Evolutionary conservation across 1,284 basidiomycete genomes (phyloP).

Genomic region (Phellopilus nigrolimitatus): DNA sequence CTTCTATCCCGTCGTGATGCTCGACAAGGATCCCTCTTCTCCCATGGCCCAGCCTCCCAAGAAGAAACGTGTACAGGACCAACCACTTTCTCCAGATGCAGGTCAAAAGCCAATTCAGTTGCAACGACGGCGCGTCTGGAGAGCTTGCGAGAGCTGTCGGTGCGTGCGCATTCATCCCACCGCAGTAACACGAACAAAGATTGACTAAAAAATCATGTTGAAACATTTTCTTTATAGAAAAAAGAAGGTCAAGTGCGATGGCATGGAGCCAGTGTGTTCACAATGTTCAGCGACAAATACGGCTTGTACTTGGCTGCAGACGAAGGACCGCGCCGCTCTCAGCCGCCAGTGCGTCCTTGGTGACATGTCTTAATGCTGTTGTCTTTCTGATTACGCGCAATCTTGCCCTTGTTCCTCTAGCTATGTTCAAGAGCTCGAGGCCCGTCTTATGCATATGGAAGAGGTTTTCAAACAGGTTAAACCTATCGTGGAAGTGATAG

Average conservation of each 20-base stretch:
- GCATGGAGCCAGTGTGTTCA: conserved; percentile 76
- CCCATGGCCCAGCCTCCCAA: conserved; percentile 57
- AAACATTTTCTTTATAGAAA: conserved; percentile 41
- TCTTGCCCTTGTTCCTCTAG: conserved; percentile 35
- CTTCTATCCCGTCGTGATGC: conserved; percentile 30
- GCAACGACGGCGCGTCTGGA: conserved; percentile 71
- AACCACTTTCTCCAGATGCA: conserved; percentile 44
- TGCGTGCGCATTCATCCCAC: conserved; percentile 31
- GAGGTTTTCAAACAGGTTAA: conserved; percentile 71
- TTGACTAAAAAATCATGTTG: neutral
- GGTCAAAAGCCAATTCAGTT: conserved; percentile 68
- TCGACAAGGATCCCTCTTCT: conserved; percentile 29
- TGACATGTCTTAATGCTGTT: conserved; percentile 20
- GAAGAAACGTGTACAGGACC: conserved; percentile 64
- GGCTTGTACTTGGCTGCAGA: conserved; percentile 80
- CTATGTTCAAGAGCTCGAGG: conserved; percentile 84
- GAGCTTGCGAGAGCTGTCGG: conserved; percentile 84
- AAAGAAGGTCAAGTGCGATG: conserved; percentile 89
- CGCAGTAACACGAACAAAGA: neutral
- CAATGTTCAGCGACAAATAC: conserved; percentile 70
- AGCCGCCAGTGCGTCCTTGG: conserved; percentile 72
- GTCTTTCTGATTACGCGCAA: conserved; percentile 22
- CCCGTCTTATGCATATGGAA: conserved; percentile 80
- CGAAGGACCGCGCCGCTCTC: conserved; percentile 78
- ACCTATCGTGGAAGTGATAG: conserved; percentile 68